Base-by-base conservation (phyloP, 2,329 filamentous ascomycete genomes). In the Fusarium sterilihyphosum region DNA sequence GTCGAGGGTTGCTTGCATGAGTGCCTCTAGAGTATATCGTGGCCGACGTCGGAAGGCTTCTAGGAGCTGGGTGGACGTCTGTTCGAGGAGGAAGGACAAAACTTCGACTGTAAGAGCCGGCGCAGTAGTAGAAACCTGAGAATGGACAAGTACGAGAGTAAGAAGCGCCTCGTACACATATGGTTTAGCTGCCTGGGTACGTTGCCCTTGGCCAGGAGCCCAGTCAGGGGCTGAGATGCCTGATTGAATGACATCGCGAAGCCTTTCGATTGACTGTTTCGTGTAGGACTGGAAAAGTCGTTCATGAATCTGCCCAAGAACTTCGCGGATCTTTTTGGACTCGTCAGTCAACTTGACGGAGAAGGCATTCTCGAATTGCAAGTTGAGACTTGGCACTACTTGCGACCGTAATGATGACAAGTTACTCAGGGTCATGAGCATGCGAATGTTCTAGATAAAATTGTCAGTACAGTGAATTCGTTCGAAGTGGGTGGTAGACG, bases 1-100 rank as follows among this genome's bases (percentile, higher is more conserved):
- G 80, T 99, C 96, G 3, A 99, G 90, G 0, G 96, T 99, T 4
- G 97, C 97, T 84, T 99, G 97, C 92, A 98, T 97, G 58, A 99
- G 89, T 12, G 93, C 92, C 10, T 92, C 87, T 1, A 99, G 90
- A 4, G 91, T 89, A 83, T 96, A 98, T 26, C 86, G 86, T 9
- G 87, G 82, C 12, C 92, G 91, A 41, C 81, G 89, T 86, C 85
- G 86, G 86, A 98, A 98, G 0, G 94, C 92, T 35, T 92, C 89
- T 22, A 98, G 91, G n/a, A 98, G 91, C 70, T 95, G 92, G 11
- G 89, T 85, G 17, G 93, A 96, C 17, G 93, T 89, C 79, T 95
- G 91, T 80, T 98, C 95, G 44, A 98, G 91, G 38, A 98, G 88
- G 81, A 96, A 93, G 3, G 94, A 95, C 18, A 99, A 88, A 9